These are phyloP conservation scores for Penicillium rolfsii DNA, from an alignment of 2,329 filamentous ascomycete genomes.

Conservation along the genomic window DNA sequence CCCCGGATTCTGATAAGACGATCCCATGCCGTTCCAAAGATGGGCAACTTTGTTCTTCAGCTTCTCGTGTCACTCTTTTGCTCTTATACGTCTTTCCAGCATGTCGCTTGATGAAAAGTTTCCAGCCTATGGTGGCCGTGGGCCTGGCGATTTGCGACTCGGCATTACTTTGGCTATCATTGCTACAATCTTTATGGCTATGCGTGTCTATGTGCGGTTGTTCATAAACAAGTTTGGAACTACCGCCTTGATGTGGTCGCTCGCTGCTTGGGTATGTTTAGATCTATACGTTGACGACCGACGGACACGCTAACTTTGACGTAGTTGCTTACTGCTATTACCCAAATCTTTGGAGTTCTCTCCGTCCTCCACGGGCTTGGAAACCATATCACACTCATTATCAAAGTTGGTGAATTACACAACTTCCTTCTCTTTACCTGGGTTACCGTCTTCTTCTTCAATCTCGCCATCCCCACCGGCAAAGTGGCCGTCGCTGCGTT, in stretches of 20 bases:
- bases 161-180: slow-evolving; percentile 22
- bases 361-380: slow-evolving; percentile 27
- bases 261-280: slow-evolving; percentile 26
- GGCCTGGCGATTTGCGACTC: slow-evolving; percentile 23
- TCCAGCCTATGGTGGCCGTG: slow-evolving; percentile 27
- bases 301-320: background rate
- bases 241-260: slow-evolving; percentile 23
- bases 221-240: slow-evolving; percentile 29
- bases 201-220: slow-evolving; percentile 27
- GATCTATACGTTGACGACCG: too few relatives aligned
- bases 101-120: slow-evolving; percentile 25
- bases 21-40: slow-evolving; percentile 7
- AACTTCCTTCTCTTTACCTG: slow-evolving; percentile 29
- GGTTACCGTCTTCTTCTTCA: slow-evolving; percentile 31
- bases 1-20: background rate
- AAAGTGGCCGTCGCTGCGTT: slow-evolving; percentile 28
- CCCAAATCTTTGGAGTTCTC: slow-evolving; percentile 24
- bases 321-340: slow-evolving; percentile 25
- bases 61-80: slow-evolving; percentile 21
- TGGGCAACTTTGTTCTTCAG: slow-evolving; percentile 9
- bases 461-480: slow-evolving; percentile 27
- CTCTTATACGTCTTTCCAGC: slow-evolving; percentile 1
- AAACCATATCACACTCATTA: slow-evolving; percentile 25
- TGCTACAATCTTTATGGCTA: slow-evolving; percentile 25
- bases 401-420: slow-evolving; percentile 21